A percentile compares a stretch with the other conserved stretches of the same genome.
These are phyloP conservation scores for Myriangium duriaei DNA, from an alignment of 2,329 filamentous ascomycete genomes.

Conservation along the genomic window DNA sequence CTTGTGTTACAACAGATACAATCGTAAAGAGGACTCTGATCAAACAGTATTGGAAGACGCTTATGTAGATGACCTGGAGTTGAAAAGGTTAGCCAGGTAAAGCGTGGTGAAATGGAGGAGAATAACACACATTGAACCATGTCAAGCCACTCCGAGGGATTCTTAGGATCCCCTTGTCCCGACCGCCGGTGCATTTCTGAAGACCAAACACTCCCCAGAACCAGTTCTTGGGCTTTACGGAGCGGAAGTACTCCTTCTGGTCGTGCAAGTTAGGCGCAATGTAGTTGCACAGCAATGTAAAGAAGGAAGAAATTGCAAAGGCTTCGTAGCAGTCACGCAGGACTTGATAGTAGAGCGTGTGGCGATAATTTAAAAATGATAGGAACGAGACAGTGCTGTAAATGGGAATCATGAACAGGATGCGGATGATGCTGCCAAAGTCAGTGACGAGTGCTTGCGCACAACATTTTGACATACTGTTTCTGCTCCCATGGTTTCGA, in stretches of 20 bases:
- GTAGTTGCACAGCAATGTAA: constrained; percentile 70
- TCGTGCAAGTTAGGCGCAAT: constrained; percentile 63
- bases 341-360: constrained; percentile 70
- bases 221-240: constrained; percentile 58
- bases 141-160: constrained; percentile 71
- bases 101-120: neutral
- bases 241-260: constrained; percentile 71
- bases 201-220: constrained; percentile 61
- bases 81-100: neutral
- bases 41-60: constrained; percentile 77
- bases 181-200: constrained; percentile 56
- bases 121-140: constrained; percentile 63
- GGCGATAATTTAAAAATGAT: constrained; percentile 59
- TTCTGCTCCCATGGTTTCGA: constrained; percentile 47
- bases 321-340: constrained; percentile 80
- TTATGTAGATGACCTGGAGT: constrained; percentile 57
- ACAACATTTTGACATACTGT: constrained; percentile 35
- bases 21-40: constrained; percentile 69
- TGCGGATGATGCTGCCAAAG: constrained; percentile 59
- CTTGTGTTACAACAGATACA: constrained; percentile 60
- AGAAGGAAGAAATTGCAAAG: constrained; percentile 79
- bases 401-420: constrained; percentile 77
- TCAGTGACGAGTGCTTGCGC: neutral
- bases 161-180: constrained; percentile 53
- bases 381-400: constrained; percentile 66